A percentile compares a stretch with the other conserved stretches of the same genome.
phyloP scores from a whole-genome alignment of 257 asterid species.

The Ajuga chamaepitys region DNA sequence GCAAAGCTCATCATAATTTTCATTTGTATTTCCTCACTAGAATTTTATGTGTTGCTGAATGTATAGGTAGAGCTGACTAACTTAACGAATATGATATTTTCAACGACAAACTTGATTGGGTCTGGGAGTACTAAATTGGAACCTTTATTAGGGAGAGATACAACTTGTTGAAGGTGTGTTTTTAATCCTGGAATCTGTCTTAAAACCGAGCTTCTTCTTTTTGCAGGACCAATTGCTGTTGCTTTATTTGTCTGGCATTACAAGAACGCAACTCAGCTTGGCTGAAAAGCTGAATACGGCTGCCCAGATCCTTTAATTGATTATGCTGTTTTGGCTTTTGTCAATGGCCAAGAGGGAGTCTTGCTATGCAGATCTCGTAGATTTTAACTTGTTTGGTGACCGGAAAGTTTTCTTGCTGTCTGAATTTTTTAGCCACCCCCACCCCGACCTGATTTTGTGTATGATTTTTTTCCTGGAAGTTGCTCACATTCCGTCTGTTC shows the following conservation, averaged over 20 bases:
- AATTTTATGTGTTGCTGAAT: neutral
- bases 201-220: neutral
- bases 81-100: neutral
- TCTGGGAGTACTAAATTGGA: too few relatives aligned
- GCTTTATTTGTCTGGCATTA: constrained; percentile 85
- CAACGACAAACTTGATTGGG: too few relatives aligned
- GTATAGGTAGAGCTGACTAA: neutral
- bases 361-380: neutral
- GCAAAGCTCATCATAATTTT: neutral
- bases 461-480: too few relatives aligned
- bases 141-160: neutral
- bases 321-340: neutral
- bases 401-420: neutral
- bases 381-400: neutral
- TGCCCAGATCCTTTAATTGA: constrained; percentile 66
- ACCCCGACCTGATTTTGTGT: too few relatives aligned
- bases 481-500: too few relatives aligned
- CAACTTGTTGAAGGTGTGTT: neutral
- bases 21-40: neutral
- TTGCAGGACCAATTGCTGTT: constrained; percentile 77
- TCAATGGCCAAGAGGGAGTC: neutral
- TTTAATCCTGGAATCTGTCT: neutral
- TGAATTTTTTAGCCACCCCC: neutral
- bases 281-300: constrained; percentile 93
- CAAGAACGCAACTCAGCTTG: constrained; percentile 89